These are phyloP conservation scores for Aspergillus sp. DNA, from an alignment of 2,329 filamentous ascomycete species.

Conservation along the genomic window DNA sequence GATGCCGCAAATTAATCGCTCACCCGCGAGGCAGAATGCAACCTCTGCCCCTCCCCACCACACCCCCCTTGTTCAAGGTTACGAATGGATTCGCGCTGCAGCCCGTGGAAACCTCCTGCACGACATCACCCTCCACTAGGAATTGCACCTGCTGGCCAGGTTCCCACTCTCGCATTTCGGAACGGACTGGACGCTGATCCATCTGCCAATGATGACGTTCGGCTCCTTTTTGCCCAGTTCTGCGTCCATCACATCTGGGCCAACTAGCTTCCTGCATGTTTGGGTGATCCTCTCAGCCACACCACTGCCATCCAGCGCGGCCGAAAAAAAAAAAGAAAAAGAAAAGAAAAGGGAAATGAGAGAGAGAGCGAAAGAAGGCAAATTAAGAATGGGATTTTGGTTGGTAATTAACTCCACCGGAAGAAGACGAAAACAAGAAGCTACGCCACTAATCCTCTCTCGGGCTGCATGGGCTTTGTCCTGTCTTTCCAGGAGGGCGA, in stretches of 20 bases:
- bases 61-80: slow-evolving; percentile 21
- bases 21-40: slow-evolving; percentile 16
- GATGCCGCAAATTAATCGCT: background rate
- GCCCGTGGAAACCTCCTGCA: slow-evolving; percentile 24
- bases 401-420: slow-evolving; percentile 3
- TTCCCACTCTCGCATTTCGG: slow-evolving; percentile 11
- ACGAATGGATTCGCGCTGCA: slow-evolving; percentile 22
- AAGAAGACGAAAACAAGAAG: background rate
- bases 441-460: slow-evolving; percentile 1
- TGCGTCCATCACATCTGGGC: slow-evolving; percentile 25
- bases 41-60: slow-evolving; percentile 14
- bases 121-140: slow-evolving; percentile 20
- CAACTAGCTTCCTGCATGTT: slow-evolving; percentile 33
- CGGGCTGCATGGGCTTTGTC: slow-evolving; percentile 19
- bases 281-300: slow-evolving; percentile 27
- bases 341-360: no score
- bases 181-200: slow-evolving; percentile 11
- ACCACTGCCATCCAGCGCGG: slow-evolving; percentile 11
- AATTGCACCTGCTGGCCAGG: slow-evolving; percentile 6
- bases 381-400: background rate
- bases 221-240: slow-evolving; percentile 18
- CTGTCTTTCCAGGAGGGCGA: slow-evolving; percentile 15
- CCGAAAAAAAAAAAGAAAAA: background rate
- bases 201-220: slow-evolving; percentile 17
- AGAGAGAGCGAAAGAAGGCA: slow-evolving; percentile 1